These are phyloP conservation scores for Closterium sp. DNA, from an alignment of 139 green algal species.

Conservation along the genomic window DNA sequence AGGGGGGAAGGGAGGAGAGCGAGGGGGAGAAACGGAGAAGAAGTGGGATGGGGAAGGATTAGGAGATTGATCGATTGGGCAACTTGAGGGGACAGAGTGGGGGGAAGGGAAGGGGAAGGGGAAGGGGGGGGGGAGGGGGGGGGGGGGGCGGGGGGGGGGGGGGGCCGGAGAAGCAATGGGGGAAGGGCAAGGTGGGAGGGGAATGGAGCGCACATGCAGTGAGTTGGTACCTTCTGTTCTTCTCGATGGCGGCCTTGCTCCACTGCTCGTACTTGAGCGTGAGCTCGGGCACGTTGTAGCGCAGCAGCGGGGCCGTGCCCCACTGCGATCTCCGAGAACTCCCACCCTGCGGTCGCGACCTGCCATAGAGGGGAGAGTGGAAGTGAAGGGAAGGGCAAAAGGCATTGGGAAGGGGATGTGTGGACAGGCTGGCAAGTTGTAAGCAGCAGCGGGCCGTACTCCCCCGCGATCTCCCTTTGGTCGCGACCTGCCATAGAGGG, in stretches of 20 bases:
- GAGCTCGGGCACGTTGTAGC: constrained; percentile 72
- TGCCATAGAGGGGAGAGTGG: not conserved
- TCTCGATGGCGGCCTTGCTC: constrained; percentile 69
- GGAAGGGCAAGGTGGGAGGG: too few species aligned
- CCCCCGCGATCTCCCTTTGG: constrained; percentile 78
- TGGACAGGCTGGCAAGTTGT: too few species aligned
- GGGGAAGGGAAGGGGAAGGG: not conserved
- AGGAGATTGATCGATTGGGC: too few species aligned
- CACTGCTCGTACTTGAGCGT: constrained; percentile 68
- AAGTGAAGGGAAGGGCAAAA: not conserved
- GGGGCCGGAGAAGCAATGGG: too few species aligned
- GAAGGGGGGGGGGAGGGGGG: too few species aligned
- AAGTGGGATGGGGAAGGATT: too few species aligned
- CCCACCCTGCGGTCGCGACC: constrained; percentile 60
- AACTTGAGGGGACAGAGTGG: too few species aligned
- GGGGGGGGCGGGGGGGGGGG: too few species aligned
- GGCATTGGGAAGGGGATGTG: too few species aligned
- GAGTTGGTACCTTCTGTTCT: constrained; percentile 61
- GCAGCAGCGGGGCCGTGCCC: constrained; percentile 72
- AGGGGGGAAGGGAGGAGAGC: constrained; percentile 48
- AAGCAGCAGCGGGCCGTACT: constrained; percentile 67
- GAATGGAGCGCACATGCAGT: too few species aligned
- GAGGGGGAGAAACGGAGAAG: not conserved
- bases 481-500: not conserved
- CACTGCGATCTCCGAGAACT: constrained; percentile 78